Evolutionary conservation across 2,329 filamentous ascomycete genomes (phyloP).

Genomic region (Claviceps lovelessii): DNA sequence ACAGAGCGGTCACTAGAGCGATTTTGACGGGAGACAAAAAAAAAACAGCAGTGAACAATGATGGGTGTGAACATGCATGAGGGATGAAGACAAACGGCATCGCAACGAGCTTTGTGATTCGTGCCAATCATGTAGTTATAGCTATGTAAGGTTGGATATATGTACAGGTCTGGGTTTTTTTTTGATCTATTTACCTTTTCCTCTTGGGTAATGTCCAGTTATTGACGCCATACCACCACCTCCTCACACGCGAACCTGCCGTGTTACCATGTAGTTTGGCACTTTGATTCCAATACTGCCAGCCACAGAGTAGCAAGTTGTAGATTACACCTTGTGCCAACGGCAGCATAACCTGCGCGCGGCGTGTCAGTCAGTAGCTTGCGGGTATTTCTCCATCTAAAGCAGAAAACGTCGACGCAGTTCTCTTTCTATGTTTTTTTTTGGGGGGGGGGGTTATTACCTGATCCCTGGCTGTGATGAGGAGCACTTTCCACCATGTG

Average conservation of each 20-base stretch:
- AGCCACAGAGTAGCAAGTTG: conserved; percentile 71
- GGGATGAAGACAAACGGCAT: neutral
- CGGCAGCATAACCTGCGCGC: conserved; percentile 60
- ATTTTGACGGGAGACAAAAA: neutral
- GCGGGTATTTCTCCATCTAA: too few species aligned
- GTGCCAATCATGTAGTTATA: neutral
- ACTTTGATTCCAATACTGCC: conserved; percentile 77
- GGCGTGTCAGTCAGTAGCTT: conserved; percentile 1
- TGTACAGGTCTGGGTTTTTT: neutral
- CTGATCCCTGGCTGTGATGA: conserved; percentile 83
- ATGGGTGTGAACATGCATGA: neutral
- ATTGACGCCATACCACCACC: conserved; percentile 94
- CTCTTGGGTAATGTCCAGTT: conserved; percentile 66
- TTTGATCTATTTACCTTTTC: conserved; percentile 8
- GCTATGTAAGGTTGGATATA: neutral
- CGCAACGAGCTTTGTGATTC: neutral
- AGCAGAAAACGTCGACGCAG: neutral
- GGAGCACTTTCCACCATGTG: conserved; percentile 62
- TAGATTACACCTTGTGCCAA: conserved; percentile 80
- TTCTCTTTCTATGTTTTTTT: neutral
- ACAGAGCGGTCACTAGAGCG: neutral
- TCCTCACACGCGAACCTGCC: conserved; percentile 59
- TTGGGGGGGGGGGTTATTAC: conserved; percentile 27
- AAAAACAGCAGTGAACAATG: neutral
- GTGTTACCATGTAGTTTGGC: conserved; percentile 63